Evolutionary conservation across 2,329 filamentous ascomycete species (phyloP).

Genomic region (Fusarium redolens): DNA sequence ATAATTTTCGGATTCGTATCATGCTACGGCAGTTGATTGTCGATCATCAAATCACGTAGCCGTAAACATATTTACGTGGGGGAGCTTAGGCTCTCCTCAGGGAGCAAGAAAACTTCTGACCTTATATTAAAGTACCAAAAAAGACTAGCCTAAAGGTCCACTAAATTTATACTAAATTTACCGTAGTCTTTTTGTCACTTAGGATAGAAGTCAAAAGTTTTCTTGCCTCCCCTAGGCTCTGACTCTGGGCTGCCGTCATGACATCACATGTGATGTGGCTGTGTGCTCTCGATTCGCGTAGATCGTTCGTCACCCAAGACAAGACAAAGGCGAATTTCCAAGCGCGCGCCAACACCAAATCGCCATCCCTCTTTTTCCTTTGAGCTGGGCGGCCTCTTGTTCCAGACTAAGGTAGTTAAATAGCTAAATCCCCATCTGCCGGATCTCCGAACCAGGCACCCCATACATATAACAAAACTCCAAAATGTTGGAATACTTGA

Average conservation of each 20-base stretch:
- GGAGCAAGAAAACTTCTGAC: too few species aligned
- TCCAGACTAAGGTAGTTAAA: slow-evolving; percentile 11
- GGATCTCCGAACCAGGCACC: background rate
- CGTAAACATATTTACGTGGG: slow-evolving; percentile 12
- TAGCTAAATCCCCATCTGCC: slow-evolving; percentile 8
- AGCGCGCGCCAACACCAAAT: slow-evolving; percentile 42
- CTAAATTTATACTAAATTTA: too few species aligned
- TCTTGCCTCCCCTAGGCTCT: too few species aligned
- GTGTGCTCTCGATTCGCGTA: slow-evolving; percentile 38
- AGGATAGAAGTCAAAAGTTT: too few species aligned
- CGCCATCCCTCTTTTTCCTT: slow-evolving; percentile 8
- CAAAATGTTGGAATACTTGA: slow-evolving; percentile 71
- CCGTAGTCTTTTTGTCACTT: too few species aligned
- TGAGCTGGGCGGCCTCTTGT: slow-evolving; percentile 36
- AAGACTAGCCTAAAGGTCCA: too few species aligned
- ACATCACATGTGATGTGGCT: slow-evolving; percentile 51
- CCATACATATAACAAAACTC: slow-evolving; percentile 7
- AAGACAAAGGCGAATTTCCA: slow-evolving; percentile 40
- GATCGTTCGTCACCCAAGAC: slow-evolving; percentile 25
- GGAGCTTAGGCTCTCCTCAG: background rate
- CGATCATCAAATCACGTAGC: slow-evolving; percentile 26
- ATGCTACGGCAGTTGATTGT: slow-evolving; percentile 30
- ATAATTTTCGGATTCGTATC: slow-evolving; percentile 29
- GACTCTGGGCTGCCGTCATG: slow-evolving; percentile 31
- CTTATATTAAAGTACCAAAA: too few species aligned